Base-by-base conservation (phyloP, 352 stramenopile genomes). In the Peronospora belbahrii region DNA sequence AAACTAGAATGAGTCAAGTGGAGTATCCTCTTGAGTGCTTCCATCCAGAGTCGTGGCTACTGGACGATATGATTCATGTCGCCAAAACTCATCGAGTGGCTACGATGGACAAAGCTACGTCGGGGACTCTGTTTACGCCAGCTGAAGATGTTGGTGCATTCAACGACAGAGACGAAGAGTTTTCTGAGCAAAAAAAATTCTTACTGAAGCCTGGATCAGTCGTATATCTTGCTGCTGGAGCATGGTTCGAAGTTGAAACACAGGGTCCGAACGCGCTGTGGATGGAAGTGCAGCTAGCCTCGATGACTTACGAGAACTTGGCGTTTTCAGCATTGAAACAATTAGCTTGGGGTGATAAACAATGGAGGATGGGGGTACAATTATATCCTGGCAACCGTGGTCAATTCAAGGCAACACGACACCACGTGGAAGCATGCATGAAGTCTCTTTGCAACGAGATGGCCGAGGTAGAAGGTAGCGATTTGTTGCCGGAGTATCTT, bases 171-270 rank as follows among this genome's bases (percentile, higher is more conserved):
- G 14, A 27, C 4, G 30, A 20, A 7, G 19, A 34, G 4, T 19
- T 5, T 11, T 15, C 19, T 19, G 25, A 43, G 19, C 9, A 33
- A 30, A 13, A 54, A 1, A 47, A 66, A 10, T 20, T 55, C 10
- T 25, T 61, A 0, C 32, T 68, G 0, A 59, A 64, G 13, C 44
- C 73, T n/a, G 76, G 76, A 0, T 65, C 59, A 0, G 60, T 88
- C 0, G 20, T 69, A 0, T 85, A 85, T 47, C n/a, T 84, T 3
- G 69, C 76, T 14, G 52, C 45, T 0, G 73, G 73, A 10, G 69
- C 59, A 3, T 88, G 76, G 76, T 76, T 71, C 30, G 36, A 59
- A 18, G 41, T 42, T 0, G 52, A 74, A 25, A 54, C 45, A 0
- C 18, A 60, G 4, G 56, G 62, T 0, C 19, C 43, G 3, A 47